Base-by-base conservation (phyloP, 305 asterid species). In the Solanum hybrid region DNA sequence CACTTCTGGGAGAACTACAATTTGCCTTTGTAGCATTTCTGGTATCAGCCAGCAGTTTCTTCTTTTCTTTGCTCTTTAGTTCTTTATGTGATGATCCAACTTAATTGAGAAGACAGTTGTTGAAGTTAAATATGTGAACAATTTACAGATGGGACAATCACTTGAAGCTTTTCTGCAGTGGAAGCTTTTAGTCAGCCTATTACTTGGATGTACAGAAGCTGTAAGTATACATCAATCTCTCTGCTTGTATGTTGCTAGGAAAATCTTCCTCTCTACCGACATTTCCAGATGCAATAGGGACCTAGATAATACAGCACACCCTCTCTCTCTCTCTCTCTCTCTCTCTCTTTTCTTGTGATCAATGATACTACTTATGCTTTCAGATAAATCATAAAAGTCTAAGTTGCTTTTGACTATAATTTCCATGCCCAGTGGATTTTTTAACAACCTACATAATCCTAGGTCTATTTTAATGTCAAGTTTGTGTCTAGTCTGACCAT, bases 71-170 rank as follows among this genome's bases (percentile, higher is more conserved):
- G 51, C 29, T 28, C 87, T 78, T 86, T 73, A 26, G 83, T 64
- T 33, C 10, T 35, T 40, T 18, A 28, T 36, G 78, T 40, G 24
- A 33, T 81, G 85, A n/a, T 26, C 71, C 69, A 73, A 78, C 35
- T 91, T 69, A 46, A 80, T 86, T 69, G 34, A 33, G 89, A 64
- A 26, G 89, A 75, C n/a, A 33, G 80, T 86, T 74, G 28, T 90
- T 88, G 73, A 57, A 87, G 86, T 89, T 73, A 36, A 73, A 31
- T 77, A 77, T 89, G 75, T 74, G 88, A 91, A 74, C 87, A 29
- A 87, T 90, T 90, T 92, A 94, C 97, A 97, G 99, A 97, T 97
- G 97, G 99, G 98, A 73, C 99, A 96, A 91, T 97, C 99, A 84
- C 98, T 97, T 90, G 96, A 97, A 93, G 98, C 98, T 90, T 97